Evolutionary conservation across 2,329 filamentous ascomycete species (phyloP).

Genomic region (Cephalotrichum gorgonifer): DNA sequence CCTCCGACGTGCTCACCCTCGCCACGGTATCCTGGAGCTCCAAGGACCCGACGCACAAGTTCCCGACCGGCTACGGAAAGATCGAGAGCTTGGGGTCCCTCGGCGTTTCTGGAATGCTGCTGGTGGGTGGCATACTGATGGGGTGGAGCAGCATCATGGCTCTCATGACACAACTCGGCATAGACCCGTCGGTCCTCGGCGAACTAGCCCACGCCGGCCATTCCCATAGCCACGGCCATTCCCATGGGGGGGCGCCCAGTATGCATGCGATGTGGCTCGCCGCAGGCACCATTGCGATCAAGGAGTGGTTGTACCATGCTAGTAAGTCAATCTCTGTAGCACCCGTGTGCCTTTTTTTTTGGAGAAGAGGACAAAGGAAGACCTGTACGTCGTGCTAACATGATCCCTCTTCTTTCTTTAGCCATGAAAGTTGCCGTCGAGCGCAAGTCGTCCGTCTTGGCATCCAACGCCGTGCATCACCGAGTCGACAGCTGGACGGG

Average conservation of each 20-base stretch:
- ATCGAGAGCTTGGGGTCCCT: constrained; percentile 92
- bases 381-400: no score
- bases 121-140: constrained; percentile 87
- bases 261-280: constrained; percentile 94
- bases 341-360: no score
- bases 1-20: constrained; percentile 88
- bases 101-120: constrained; percentile 83
- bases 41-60: constrained; percentile 70
- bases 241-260: constrained; percentile 59
- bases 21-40: constrained; percentile 91
- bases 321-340: constrained; percentile 51
- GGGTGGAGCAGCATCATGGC: constrained; percentile 58
- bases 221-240: constrained; percentile 49
- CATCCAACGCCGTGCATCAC: constrained; percentile 93
- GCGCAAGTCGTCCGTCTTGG: constrained; percentile 89
- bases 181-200: constrained; percentile 45
- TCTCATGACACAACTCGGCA: constrained; percentile 8
- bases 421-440: constrained; percentile 92
- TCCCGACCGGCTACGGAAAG: constrained; percentile 91
- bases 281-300: constrained; percentile 77
- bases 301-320: constrained; percentile 94
- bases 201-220: constrained; percentile 61
- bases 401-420: constrained; percentile 23
- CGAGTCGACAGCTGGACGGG: constrained; percentile 92
- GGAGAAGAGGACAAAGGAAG: no score